These are phyloP conservation scores for Capsicum chinense DNA, from an alignment of 257 asterid genomes.

Conservation along the genomic window DNA sequence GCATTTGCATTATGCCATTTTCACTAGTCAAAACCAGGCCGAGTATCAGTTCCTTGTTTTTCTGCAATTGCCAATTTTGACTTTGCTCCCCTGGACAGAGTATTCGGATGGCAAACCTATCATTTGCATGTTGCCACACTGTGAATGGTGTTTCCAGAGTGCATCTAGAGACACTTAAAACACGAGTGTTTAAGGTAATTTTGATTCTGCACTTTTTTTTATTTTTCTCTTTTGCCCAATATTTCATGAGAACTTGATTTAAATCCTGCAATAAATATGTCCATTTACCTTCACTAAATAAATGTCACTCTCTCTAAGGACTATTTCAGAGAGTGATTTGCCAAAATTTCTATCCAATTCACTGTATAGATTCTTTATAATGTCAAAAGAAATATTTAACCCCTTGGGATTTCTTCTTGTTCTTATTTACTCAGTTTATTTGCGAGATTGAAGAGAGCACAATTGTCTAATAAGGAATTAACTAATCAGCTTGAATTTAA, in stretches of 20 bases:
- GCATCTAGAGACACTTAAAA: constrained; percentile 50
- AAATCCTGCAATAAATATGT: not conserved
- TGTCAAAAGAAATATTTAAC: not conserved
- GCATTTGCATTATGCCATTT: constrained; percentile 9
- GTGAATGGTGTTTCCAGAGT: constrained; percentile 58
- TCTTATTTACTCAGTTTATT: not conserved
- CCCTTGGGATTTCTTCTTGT: not conserved
- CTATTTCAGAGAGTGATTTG: not conserved
- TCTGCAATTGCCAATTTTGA: constrained; percentile 13
- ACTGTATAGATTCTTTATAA: not conserved
- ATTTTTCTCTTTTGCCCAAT: constrained; percentile 25
- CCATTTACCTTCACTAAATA: not conserved
- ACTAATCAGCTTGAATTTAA: not conserved
- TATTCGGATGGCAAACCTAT: constrained; percentile 58
- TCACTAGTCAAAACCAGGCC: not conserved
- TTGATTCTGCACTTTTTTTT: not conserved
- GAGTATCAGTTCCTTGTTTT: not conserved
- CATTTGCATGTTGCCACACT: constrained; percentile 53
- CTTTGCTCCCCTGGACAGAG: constrained; percentile 37
- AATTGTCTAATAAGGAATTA: not conserved
- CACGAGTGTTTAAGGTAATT: constrained; percentile 54
- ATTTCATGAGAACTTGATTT: constrained; percentile 20
- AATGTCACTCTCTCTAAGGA: not conserved
- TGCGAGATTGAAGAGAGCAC: not conserved
- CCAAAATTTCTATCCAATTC: not conserved